Percentiles rank a stretch among this genome's conserved stretches.
Conservation (phyloP, 495 filamentous ascomycete genomes). For the Aspergillus bridgeri region DNA sequence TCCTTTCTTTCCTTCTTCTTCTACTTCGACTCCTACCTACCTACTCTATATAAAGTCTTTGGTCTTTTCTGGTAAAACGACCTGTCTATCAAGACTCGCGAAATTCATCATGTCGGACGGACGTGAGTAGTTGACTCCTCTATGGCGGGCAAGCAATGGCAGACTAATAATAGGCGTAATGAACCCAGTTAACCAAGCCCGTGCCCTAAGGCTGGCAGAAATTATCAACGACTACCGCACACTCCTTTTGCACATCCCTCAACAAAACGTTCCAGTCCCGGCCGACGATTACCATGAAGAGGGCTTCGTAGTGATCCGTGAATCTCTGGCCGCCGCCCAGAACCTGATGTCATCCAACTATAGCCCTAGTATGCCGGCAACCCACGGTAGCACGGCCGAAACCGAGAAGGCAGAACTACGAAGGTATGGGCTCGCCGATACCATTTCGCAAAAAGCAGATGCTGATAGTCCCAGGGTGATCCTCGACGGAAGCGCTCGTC, state of each 20-base stretch:
- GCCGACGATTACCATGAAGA: constrained; percentile 72
- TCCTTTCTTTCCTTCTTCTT: constrained; percentile 6
- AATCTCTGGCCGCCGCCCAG: constrained; percentile 72
- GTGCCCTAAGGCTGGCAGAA: constrained; percentile 76
- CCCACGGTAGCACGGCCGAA: constrained; percentile 59
- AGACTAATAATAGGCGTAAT: constrained; percentile 4
- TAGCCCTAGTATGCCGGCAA: constrained; percentile 48
- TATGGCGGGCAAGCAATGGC: not conserved
- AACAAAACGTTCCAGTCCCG: constrained; percentile 55
- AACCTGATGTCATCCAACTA: constrained; percentile 69
- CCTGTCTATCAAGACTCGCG: not conserved
- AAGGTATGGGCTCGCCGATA: too few relatives aligned
- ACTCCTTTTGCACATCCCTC: constrained; percentile 75
- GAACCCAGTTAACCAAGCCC: constrained; percentile 73
- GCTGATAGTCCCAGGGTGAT: constrained; percentile 56
- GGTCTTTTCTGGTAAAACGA: not conserved
- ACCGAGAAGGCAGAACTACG: constrained; percentile 70
- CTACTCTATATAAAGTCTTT: constrained; percentile 4
- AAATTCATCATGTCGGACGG: constrained; percentile 55
- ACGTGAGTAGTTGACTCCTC: constrained; percentile 42
- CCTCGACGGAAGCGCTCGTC: constrained; percentile 70
- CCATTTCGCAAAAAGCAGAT: too few relatives aligned
- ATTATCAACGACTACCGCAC: constrained; percentile 82
- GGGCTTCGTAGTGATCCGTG: constrained; percentile 71
- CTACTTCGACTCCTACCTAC: not conserved